Base-by-base conservation (phyloP, 129 eudicot genomes). In the Deinandra increscens region DNA sequence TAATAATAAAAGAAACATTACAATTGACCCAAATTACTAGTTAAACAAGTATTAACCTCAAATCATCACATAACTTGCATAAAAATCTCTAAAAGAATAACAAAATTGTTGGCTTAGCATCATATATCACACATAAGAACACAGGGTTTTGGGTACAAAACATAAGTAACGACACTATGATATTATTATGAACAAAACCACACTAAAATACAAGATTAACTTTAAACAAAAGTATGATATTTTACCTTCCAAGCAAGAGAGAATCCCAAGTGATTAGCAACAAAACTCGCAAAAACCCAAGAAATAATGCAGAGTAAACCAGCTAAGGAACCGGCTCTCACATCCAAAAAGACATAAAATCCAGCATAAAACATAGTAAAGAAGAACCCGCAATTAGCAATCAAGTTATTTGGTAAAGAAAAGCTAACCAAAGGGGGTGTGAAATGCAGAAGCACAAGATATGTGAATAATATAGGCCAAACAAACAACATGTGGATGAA, bases 381-480 rank as follows among this genome's bases (percentile, higher is more conserved):
- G 60, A 84, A 66, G 44, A 89, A 84, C 71, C 93, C 96, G 62
- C 54, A 82, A 73, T 89, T 89, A 67, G 84, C 60, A 44, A 73
- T 53, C 81, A 89, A 55, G 58, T 60, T 72, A 62, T 79, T 41
- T 66, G 73, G 73, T 26, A 68, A 48, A 46, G 80, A 53, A 5
- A 60, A 3, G 20, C 31, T 13, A 80, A 85, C 46, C 34, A 85
- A 44, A 18, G 96, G 77, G 5, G 94, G 96, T 14, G 93, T 85
- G 48, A 84, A 88, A 49, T 92, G 70, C 8, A 78, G 49, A 6
- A 89, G 78, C 78, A 92, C 70, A 23, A 82, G 78, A 20, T 53
- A 9, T 15, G 96, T 82, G 74, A 82, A 89, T 1, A 82, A n/a
- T n/a, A 88, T 86, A 2, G 98, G 98, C 96, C 98, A 92, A 29